Percentiles rank a stretch among this genome's conserved stretches.
These are phyloP conservation scores for Ophiostoma triangulosporum DNA, from an alignment of 2,329 filamentous ascomycete species.

Conservation along the genomic window DNA sequence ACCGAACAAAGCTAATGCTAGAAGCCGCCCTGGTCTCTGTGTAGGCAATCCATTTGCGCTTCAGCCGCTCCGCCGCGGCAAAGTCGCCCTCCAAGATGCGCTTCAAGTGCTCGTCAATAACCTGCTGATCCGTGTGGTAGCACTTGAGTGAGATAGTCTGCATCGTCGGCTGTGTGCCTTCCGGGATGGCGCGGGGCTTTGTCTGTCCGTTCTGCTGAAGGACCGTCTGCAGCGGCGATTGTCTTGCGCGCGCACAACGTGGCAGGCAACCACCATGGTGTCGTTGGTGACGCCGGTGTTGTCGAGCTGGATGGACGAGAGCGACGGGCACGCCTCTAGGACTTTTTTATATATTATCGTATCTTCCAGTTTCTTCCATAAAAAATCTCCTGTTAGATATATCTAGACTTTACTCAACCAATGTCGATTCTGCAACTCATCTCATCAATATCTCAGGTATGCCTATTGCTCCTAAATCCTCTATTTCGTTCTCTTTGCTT, in stretches of 20 bases:
- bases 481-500: too few relatives aligned
- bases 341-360: too few relatives aligned
- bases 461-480: too few relatives aligned
- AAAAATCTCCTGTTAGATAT: too few relatives aligned
- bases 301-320: constrained; percentile 72
- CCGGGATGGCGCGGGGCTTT: constrained; percentile 43
- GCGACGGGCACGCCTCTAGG: constrained; percentile 58
- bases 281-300: constrained; percentile 86
- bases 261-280: constrained; percentile 23
- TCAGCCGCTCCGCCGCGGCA: constrained; percentile 59
- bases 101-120: constrained; percentile 85
- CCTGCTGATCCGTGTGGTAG: constrained; percentile 91
- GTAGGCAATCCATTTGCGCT: constrained; percentile 84
- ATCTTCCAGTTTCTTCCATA: too few relatives aligned
- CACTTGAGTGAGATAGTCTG: constrained; percentile 82
- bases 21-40: constrained; percentile 85
- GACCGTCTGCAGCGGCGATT: constrained; percentile 40
- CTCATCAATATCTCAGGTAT: too few relatives aligned
- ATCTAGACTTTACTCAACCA: too few relatives aligned
- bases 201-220: constrained; percentile 73
- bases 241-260: neutral
- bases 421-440: too few relatives aligned
- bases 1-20: constrained; percentile 48
- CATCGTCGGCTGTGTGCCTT: constrained; percentile 45
- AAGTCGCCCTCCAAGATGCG: constrained; percentile 69